phyloP scores from a whole-genome alignment of 306 rosid species.

The Quercus variabilis region DNA sequence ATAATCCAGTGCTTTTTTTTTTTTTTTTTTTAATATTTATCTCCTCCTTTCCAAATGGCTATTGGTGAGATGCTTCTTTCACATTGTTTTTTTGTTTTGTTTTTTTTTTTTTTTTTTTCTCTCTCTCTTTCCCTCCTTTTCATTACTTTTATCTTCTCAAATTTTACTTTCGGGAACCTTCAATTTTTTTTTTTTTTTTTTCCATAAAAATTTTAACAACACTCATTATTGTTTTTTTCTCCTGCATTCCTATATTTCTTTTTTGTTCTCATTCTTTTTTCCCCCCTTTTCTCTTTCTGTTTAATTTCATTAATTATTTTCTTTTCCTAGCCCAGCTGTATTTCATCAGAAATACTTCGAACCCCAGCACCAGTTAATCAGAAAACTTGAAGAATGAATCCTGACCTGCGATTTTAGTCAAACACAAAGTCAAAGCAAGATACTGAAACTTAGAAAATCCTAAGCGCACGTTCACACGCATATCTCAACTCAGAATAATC shows the following conservation, averaged over 20 bases:
- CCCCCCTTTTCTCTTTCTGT: neutral
- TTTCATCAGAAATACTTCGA: slow-evolving; percentile 30
- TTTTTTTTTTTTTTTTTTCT: too few relatives aligned
- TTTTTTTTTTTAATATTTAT: neutral
- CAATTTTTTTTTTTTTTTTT: neutral
- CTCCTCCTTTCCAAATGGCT: neutral
- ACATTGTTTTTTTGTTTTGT: too few relatives aligned
- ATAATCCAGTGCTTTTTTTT: neutral
- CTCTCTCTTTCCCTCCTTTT: neutral
- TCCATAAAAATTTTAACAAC: neutral
- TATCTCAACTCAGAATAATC: slow-evolving; percentile 5
- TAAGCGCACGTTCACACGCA: slow-evolving; percentile 5
- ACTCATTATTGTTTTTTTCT: slow-evolving; percentile 14
- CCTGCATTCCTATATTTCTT: neutral
- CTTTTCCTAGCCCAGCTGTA: slow-evolving; percentile 18
- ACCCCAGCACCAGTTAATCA: slow-evolving; percentile 37
- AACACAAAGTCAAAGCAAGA: slow-evolving; percentile 38
- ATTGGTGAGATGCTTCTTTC: neutral
- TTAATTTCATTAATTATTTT: neutral
- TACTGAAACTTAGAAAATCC: slow-evolving; percentile 21
- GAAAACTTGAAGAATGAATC: slow-evolving; percentile 48
- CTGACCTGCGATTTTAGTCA: slow-evolving; percentile 44
- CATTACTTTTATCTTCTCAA: neutral
- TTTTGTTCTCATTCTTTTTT: neutral
- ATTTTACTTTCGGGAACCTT: neutral